Conservation (phyloP, 495 filamentous ascomycete genomes). For the Glarea lozoyensis region DNA sequence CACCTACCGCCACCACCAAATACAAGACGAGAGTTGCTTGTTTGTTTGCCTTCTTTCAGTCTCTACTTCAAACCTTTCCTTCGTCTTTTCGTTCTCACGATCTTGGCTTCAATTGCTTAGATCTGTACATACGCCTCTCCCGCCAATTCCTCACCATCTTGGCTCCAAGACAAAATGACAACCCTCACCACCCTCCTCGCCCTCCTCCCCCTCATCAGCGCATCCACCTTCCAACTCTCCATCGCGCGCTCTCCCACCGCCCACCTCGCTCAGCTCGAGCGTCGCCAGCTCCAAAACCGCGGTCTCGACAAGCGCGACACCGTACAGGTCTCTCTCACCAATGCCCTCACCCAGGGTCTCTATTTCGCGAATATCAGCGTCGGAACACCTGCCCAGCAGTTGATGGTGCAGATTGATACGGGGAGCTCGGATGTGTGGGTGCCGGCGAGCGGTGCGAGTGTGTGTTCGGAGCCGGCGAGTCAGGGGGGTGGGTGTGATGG, state of each 20-base stretch:
- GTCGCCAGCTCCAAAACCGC: conserved; percentile 6
- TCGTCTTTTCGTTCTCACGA: no score
- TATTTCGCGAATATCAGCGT: conserved; percentile 64
- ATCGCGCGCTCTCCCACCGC: conserved; percentile 6
- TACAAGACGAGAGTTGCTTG: no score
- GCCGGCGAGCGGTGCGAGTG: conserved; percentile 49
- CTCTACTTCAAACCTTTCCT: no score
- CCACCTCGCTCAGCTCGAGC: conserved; percentile 9
- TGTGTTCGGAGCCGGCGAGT: conserved; percentile 37
- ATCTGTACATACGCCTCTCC: no score
- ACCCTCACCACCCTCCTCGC: neutral
- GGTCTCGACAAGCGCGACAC: neutral
- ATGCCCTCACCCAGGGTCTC: conserved; percentile 13
- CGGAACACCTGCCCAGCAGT: conserved; percentile 58
- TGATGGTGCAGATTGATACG: conserved; percentile 69
- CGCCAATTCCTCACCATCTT: neutral
- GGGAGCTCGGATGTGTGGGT: conserved; percentile 90
- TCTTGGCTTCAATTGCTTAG: no score
- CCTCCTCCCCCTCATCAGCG: conserved; percentile 9
- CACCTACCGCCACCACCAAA: no score
- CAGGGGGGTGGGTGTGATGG: conserved; percentile 29
- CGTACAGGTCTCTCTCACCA: conserved; percentile 9
- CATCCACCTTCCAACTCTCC: conserved; percentile 10
- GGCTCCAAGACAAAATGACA: no score
- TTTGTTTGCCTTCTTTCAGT: no score